Evolutionary conservation across 2,329 filamentous ascomycete genomes (phyloP).

Genomic region (Fusarium longipes): DNA sequence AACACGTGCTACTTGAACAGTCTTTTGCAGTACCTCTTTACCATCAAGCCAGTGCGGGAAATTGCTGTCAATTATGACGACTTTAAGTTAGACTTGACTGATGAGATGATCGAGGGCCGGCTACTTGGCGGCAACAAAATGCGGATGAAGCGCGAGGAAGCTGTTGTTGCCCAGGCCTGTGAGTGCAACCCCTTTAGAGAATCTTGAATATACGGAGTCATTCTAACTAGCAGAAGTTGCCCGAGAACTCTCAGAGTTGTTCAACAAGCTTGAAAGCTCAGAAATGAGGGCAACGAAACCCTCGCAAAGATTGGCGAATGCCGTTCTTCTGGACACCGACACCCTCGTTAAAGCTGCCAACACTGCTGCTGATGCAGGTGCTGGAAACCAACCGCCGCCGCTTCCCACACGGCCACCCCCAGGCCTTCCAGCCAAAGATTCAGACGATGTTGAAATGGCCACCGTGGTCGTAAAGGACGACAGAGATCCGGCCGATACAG

Average conservation of each 20-base stretch:
- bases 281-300: constrained; percentile 73
- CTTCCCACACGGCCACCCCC: constrained; percentile 62
- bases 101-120: constrained; percentile 72
- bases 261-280: constrained; percentile 75
- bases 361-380: constrained; percentile 41
- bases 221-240: constrained; percentile 68
- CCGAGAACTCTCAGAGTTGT: constrained; percentile 77
- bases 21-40: constrained; percentile 94
- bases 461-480: constrained; percentile 49
- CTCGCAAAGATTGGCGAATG: constrained; percentile 80
- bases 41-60: constrained; percentile 81
- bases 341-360: constrained; percentile 52
- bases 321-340: constrained; percentile 73
- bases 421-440: constrained; percentile 47
- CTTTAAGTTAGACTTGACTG: constrained; percentile 74
- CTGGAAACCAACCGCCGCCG: constrained; percentile 56
- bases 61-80: constrained; percentile 81
- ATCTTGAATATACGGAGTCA: too few relatives aligned
- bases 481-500: constrained; percentile 52
- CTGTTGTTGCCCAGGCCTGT: constrained; percentile 79
- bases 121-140: constrained; percentile 76
- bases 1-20: constrained; percentile 99
- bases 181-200: constrained; percentile 54
- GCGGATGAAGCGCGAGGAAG: constrained; percentile 64
- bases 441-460: constrained; percentile 52